These are phyloP conservation scores for Leccinum sublutescens DNA, from an alignment of 768 basidiomycete genomes.

Conservation along the genomic window DNA sequence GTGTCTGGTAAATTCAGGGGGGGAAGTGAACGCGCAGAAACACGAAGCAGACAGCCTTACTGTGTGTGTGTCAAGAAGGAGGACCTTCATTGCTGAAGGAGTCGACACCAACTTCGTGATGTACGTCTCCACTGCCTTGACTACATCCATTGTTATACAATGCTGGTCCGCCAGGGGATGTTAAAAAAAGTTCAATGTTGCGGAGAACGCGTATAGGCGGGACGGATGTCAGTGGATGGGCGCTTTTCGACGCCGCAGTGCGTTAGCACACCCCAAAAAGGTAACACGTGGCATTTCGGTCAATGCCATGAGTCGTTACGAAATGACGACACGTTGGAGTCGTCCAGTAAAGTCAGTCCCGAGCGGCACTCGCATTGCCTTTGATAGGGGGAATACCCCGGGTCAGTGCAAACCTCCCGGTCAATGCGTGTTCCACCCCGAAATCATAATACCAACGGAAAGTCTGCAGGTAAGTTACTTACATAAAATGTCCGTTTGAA, in stretches of 20 bases:
- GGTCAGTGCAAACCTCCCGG: not conserved
- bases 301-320: not conserved
- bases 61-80: slow-evolving; percentile 92
- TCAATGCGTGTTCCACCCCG: not conserved
- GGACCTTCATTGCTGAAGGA: slow-evolving; percentile 90
- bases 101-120: slow-evolving; percentile 84
- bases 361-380: not conserved
- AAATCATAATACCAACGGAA: not conserved
- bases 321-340: not conserved
- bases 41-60: slow-evolving; percentile 43
- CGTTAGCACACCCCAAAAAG: slow-evolving; percentile 1
- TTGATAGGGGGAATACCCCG: not conserved
- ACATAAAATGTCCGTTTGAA: not conserved
- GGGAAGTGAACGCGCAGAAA: not conserved
- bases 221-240: not conserved
- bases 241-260: not conserved
- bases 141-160: slow-evolving; percentile 74
- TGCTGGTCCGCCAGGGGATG: not conserved
- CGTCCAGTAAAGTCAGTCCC: not conserved
- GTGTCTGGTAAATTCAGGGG: slow-evolving; percentile 57
- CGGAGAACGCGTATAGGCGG: not conserved
- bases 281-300: not conserved
- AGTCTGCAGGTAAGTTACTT: not conserved
- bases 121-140: slow-evolving; percentile 95
- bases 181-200: not conserved